Percentiles rank a stretch among this genome's conserved stretches.
phyloP scores from a whole-genome alignment of 1,284 basidiomycete species.

The Singerocomus inundabilis region DNA sequence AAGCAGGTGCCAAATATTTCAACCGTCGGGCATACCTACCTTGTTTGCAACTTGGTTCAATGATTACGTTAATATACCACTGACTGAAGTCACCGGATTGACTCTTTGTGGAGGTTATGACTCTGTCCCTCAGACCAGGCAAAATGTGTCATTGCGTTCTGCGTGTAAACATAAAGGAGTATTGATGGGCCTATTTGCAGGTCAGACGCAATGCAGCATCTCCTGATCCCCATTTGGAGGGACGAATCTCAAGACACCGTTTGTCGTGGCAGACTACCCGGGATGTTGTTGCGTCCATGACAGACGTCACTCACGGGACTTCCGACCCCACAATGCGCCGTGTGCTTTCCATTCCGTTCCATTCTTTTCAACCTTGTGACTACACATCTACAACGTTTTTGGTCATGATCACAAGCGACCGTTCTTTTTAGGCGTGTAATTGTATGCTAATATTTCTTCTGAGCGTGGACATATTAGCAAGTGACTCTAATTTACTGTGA shows the following conservation, averaged over 20 bases:
- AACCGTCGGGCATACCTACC: no score
- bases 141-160: no score
- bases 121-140: no score
- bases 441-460: background rate
- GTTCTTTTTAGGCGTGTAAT: background rate
- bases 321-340: background rate
- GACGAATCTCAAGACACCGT: background rate
- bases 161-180: no score
- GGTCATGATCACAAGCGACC: background rate
- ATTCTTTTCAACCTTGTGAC: background rate
- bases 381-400: background rate
- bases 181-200: no score
- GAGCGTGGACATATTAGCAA: background rate
- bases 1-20: no score
- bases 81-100: no score
- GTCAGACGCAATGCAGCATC: background rate
- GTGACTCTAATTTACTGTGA: background rate
- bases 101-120: no score
- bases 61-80: no score
- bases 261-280: background rate
- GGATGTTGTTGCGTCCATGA: background rate
- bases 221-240: background rate
- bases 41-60: no score
- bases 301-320: background rate
- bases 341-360: background rate